Percentiles rank a stretch among this genome's conserved stretches.
These are phyloP conservation scores for Lasiodiplodia sp. DNA, from an alignment of 2,329 filamentous ascomycete species.

Conservation along the genomic window DNA sequence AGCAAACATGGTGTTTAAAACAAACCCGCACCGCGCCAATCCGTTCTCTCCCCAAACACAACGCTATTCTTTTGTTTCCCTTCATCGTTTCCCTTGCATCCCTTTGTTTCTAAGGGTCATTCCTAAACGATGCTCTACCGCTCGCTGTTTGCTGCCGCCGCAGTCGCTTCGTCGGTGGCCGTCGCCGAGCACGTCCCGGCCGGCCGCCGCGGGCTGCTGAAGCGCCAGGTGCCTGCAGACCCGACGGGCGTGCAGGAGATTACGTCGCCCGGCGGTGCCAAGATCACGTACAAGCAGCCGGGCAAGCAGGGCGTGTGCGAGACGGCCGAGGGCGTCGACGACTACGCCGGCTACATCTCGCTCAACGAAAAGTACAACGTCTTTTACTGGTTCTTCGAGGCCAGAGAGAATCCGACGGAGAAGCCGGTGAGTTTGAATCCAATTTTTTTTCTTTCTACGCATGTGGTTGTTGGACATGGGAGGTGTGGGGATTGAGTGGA, in stretches of 20 bases:
- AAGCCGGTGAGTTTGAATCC: conserved; percentile 16
- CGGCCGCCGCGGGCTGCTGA: conserved; percentile 17
- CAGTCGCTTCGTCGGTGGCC: not conserved
- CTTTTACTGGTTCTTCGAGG: conserved; percentile 59
- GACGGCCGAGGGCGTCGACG: conserved; percentile 43
- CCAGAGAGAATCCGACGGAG: conserved; percentile 51
- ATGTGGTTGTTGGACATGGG: not conserved
- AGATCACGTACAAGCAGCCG: conserved; percentile 28
- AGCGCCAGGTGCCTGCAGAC: conserved; percentile 16
- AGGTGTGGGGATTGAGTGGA: not conserved
- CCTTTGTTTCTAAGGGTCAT: too few relatives aligned
- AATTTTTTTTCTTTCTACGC: not conserved
- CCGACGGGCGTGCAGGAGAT: conserved; percentile 40
- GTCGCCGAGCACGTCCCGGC: not conserved
- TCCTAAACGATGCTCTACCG: too few relatives aligned
- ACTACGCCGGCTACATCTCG: conserved; percentile 49
- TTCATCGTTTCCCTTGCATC: too few relatives aligned
- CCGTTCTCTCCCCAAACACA: too few relatives aligned
- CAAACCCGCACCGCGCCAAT: too few relatives aligned
- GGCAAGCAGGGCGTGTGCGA: conserved; percentile 45
- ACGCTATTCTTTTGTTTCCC: too few relatives aligned
- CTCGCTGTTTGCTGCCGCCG: too few relatives aligned
- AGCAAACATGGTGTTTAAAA: not conserved
- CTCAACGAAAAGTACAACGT: conserved; percentile 46
- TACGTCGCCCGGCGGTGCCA: conserved; percentile 41